A percentile compares a stretch with the other conserved stretches of the same genome.
Conservation (phyloP, 2,329 filamentous ascomycete genomes). For the Pseudonectria foliicola region DNA sequence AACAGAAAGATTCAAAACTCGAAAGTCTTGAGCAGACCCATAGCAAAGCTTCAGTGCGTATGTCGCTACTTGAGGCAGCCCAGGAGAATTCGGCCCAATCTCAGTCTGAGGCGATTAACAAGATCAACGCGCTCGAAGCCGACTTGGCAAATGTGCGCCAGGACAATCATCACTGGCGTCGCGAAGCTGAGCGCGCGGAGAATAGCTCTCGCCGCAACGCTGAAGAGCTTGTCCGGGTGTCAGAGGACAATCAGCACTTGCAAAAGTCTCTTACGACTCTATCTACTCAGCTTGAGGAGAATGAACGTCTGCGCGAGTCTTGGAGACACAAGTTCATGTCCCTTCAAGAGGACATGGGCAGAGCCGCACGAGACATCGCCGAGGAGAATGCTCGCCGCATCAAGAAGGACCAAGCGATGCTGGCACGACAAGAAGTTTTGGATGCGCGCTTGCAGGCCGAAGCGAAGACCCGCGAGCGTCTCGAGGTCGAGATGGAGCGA, state of each 20-base stretch:
- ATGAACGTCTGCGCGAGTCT: constrained; percentile 72
- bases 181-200: constrained; percentile 53
- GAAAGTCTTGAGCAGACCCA: constrained; percentile 50
- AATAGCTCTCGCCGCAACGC: constrained; percentile 43
- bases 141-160: constrained; percentile 50
- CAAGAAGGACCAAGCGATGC: constrained; percentile 70
- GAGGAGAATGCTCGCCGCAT: constrained; percentile 75
- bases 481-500: constrained; percentile 60
- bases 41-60: constrained; percentile 51
- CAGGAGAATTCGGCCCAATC: constrained; percentile 50
- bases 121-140: constrained; percentile 43
- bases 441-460: constrained; percentile 72
- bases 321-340: constrained; percentile 80
- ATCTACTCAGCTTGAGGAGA: constrained; percentile 75
- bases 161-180: constrained; percentile 53
- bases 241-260: constrained; percentile 64
- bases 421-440: constrained; percentile 73
- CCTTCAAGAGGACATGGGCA: constrained; percentile 80
- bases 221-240: constrained; percentile 40
- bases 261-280: constrained; percentile 67
- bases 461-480: constrained; percentile 58
- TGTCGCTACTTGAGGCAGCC: constrained; percentile 62
- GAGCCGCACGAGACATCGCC: constrained; percentile 69
- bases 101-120: constrained; percentile 49
- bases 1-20: constrained; percentile 63